Conservation (phyloP, 352 stramenopile species). For the Discostella stelligera region DNA sequence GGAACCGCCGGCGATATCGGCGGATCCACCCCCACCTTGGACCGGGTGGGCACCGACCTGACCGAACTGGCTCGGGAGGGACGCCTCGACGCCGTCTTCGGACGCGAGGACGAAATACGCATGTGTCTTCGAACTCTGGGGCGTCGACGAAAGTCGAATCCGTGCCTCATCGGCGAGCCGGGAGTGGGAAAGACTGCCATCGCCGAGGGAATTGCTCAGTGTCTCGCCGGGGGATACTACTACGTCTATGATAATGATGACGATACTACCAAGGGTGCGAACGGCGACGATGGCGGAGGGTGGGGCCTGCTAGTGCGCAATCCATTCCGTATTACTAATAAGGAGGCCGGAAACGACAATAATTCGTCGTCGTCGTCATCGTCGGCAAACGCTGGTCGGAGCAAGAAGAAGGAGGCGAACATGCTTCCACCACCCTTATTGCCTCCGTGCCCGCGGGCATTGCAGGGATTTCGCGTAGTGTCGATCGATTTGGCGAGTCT, state of each 20-base stretch:
- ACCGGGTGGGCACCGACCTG: constrained; percentile 67
- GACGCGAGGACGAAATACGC: constrained; percentile 70
- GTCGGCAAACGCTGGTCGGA: constrained; percentile 46
- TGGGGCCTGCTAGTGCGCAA: constrained; percentile 46
- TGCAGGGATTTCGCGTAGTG: constrained; percentile 65
- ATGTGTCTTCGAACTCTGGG: constrained; percentile 61
- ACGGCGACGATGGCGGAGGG: neutral
- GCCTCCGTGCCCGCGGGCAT: constrained; percentile 57
- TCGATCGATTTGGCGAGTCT: constrained; percentile 88
- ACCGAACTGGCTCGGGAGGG: constrained; percentile 69
- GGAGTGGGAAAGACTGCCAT: constrained; percentile 94
- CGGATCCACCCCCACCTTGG: constrained; percentile 59
- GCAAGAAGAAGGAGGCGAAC: constrained; percentile 43
- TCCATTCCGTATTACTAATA: constrained; percentile 49
- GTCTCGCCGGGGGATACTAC: constrained; percentile 84
- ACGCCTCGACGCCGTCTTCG: constrained; percentile 69
- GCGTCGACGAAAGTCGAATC: constrained; percentile 78
- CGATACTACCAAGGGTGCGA: constrained; percentile 9
- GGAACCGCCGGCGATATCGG: constrained; percentile 17
- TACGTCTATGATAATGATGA: constrained; percentile 54
- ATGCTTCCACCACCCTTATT: constrained; percentile 46
- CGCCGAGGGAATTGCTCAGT: constrained; percentile 89
- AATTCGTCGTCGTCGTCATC: constrained; percentile 4
- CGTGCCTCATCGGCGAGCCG: constrained; percentile 71
- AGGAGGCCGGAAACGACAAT: constrained; percentile 22